Conservation (phyloP, 2,329 filamentous ascomycete genomes). For the Aspergillus oerlinghausenensis region DNA sequence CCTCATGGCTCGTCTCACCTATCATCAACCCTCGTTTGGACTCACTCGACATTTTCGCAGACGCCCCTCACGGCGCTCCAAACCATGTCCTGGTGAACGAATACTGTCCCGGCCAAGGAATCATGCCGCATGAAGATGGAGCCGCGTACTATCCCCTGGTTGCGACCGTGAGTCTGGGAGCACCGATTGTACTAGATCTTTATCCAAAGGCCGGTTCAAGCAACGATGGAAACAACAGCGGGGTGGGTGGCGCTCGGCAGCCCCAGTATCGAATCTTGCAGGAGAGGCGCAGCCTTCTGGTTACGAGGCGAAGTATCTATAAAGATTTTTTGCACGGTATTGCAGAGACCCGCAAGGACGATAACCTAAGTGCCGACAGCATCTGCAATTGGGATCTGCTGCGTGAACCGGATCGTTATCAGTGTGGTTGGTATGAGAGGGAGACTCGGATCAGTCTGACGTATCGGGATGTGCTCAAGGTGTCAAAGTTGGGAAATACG, state of each 20-base stretch:
- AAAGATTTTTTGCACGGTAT: constrained; percentile 58
- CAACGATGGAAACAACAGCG: constrained; percentile 4
- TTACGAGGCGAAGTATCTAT: constrained; percentile 54
- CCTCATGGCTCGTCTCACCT: constrained; percentile 68
- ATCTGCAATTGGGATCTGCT: constrained; percentile 58
- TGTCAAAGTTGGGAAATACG: constrained; percentile 67
- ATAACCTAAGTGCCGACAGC: constrained; percentile 50
- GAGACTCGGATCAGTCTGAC: constrained; percentile 56
- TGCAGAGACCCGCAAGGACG: constrained; percentile 54
- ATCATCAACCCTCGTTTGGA: constrained; percentile 56
- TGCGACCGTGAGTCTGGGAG: constrained; percentile 82
- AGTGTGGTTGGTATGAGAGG: constrained; percentile 44
- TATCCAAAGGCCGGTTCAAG: constrained; percentile 53
- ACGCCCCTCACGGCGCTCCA: constrained; percentile 68
- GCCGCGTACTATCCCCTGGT: constrained; percentile 81
- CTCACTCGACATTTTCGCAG: constrained; percentile 47
- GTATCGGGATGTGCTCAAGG: constrained; percentile 79
- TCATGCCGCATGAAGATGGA: constrained; percentile 96
- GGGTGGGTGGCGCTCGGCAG: constrained; percentile 13
- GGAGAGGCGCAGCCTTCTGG: constrained; percentile 69
- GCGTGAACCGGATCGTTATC: constrained; percentile 35
- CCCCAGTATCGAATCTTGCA: constrained; percentile 64
- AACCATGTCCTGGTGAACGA: constrained; percentile 96
- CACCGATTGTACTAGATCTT: constrained; percentile 72
- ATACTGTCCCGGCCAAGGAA: constrained; percentile 82